These are phyloP conservation scores for Zygoascus meyerae DNA, from an alignment of 1,139 yeast genomes.

Conservation along the genomic window DNA sequence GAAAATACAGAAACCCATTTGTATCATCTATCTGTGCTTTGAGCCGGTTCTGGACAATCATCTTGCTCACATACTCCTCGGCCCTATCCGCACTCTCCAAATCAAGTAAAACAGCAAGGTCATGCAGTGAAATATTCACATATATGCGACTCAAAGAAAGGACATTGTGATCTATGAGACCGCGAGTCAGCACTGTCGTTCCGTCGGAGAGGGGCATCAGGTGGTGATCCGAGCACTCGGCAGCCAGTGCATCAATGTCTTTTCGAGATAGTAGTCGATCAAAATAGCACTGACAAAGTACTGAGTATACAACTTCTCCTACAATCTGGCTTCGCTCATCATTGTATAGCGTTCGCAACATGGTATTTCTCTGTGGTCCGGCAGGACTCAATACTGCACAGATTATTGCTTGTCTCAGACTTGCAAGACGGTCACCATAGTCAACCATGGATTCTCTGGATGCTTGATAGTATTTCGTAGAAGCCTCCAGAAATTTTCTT, in stretches of 20 bases:
- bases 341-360: conserved; percentile 28
- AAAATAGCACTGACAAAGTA: conserved; percentile 29
- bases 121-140: conserved; percentile 28
- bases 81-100: conserved; percentile 26
- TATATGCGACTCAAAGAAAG: conserved; percentile 33
- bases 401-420: conserved; percentile 32
- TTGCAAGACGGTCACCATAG: conserved; percentile 28
- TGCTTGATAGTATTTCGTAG: conserved; percentile 31
- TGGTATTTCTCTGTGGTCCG: conserved; percentile 33
- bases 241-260: conserved; percentile 27
- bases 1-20: conserved; percentile 29
- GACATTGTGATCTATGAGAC: conserved; percentile 35
- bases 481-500: conserved; percentile 32
- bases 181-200: conserved; percentile 30
- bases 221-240: conserved; percentile 28
- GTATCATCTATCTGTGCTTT: conserved; percentile 34
- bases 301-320: conserved; percentile 19
- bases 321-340: conserved; percentile 30
- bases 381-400: conserved; percentile 35
- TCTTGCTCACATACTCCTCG: conserved; percentile 32
- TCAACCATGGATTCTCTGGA: conserved; percentile 26
- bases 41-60: conserved; percentile 33
- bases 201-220: conserved; percentile 28
- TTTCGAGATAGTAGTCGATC: conserved; percentile 28
- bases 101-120: conserved; percentile 29